A percentile compares a stretch with the other conserved stretches of the same genome.
Evolutionary conservation across 768 basidiomycete species (phyloP).

Genomic region (Floccularia luteovirens): DNA sequence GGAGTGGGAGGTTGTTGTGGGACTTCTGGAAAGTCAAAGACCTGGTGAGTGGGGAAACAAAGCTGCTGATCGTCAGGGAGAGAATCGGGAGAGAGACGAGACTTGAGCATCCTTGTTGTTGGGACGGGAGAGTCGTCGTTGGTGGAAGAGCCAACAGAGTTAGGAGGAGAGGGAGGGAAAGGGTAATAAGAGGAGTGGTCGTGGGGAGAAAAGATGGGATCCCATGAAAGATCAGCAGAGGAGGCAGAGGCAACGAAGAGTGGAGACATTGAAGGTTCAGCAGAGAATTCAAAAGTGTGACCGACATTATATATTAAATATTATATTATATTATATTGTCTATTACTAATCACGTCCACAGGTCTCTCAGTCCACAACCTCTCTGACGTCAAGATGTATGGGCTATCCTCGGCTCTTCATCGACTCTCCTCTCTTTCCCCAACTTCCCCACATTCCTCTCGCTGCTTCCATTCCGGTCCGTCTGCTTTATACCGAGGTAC

Average conservation of each 20-base stretch:
- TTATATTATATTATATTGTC: slow-evolving; percentile 2
- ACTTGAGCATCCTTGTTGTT: slow-evolving; percentile 40
- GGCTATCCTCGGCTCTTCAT: no score
- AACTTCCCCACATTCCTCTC: no score
- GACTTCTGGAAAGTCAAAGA: slow-evolving; percentile 52
- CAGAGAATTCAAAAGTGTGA: slow-evolving; percentile 1
- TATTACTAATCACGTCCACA: no score
- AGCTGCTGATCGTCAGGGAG: slow-evolving; percentile 34
- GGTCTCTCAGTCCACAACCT: no score
- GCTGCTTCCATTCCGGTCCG: no score
- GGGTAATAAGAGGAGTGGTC: slow-evolving; percentile 43
- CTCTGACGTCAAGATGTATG: no score
- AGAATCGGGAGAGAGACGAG: slow-evolving; percentile 37
- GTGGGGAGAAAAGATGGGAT: slow-evolving; percentile 46
- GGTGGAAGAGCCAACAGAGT: slow-evolving; percentile 35
- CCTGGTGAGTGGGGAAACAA: slow-evolving; percentile 64
- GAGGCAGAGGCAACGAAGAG: slow-evolving; percentile 1
- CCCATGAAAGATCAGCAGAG: slow-evolving; percentile 4
- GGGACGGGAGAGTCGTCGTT: slow-evolving; percentile 38
- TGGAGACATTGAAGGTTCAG: slow-evolving; percentile 10
- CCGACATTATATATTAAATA: slow-evolving; percentile 2
- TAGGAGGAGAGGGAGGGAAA: slow-evolving; percentile 39
- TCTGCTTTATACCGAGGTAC: no score
- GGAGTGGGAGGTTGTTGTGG: slow-evolving; percentile 23
- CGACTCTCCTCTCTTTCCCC: no score